Evolutionary conservation across 139 green algal genomes (phyloP).

Genomic region (Tetraselmis chui): DNA sequence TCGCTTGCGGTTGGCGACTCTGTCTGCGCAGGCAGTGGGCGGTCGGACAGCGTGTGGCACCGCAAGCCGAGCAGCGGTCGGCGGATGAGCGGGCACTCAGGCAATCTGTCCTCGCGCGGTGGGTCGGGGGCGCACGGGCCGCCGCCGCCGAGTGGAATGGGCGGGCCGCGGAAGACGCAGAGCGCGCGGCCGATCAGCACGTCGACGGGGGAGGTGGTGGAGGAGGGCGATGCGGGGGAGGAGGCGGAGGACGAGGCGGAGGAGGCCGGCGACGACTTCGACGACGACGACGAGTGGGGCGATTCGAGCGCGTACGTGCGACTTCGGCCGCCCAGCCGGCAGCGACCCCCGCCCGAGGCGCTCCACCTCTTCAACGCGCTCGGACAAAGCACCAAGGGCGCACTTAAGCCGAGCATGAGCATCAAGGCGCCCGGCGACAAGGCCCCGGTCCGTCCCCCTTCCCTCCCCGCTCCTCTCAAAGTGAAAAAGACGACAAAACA

Average conservation of each 20-base stretch:
- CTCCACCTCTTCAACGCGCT: background rate
- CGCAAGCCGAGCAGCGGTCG: background rate
- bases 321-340: too few species aligned
- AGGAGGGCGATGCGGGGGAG: background rate
- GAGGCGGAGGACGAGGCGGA: background rate
- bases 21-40: background rate
- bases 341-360: background rate
- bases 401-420: background rate
- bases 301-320: background rate
- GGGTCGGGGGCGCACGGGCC: too few species aligned
- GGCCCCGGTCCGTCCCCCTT: background rate
- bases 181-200: background rate
- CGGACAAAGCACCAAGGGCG: background rate
- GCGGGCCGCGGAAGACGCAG: background rate
- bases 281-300: background rate
- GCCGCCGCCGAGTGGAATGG: too few species aligned
- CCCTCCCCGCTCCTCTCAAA: background rate
- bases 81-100: background rate
- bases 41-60: background rate
- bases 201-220: too few species aligned
- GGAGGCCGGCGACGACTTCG: background rate
- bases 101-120: background rate
- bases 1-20: too few species aligned
- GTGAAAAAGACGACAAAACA: too few species aligned
- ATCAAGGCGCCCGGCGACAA: background rate